phyloP scores from a whole-genome alignment of 192 early-diverging fungal genomes.

The Coemansia reversa region DNA sequence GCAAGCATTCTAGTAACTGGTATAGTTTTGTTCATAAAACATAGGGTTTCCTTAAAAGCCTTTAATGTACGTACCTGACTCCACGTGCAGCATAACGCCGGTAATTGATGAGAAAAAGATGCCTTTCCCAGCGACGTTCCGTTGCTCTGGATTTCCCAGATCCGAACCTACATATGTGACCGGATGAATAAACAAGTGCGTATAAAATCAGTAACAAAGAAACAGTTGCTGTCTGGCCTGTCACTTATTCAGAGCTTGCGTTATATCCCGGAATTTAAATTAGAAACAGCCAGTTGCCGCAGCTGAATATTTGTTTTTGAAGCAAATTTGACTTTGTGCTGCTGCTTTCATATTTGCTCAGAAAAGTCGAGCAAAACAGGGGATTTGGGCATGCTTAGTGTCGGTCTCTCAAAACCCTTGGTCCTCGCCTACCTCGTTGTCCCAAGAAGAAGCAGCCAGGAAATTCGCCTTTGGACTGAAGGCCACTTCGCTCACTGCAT shows the following conservation, averaged over 20 bases:
- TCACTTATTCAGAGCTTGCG: no score
- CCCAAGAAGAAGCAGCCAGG: constrained; percentile 88
- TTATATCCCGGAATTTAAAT: background rate
- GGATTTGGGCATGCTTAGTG: no score
- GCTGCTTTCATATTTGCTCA: no score
- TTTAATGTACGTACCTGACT: constrained; percentile 53
- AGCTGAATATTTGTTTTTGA: no score
- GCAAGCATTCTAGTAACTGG: background rate
- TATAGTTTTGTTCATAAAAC: background rate
- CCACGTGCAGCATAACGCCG: constrained; percentile 83
- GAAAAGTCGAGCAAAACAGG: no score
- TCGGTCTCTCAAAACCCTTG: background rate
- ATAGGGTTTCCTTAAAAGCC: background rate
- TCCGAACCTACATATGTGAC: constrained; percentile 68
- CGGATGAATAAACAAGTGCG: no score
- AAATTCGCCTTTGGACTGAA: constrained; percentile 83
- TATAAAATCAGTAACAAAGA: no score
- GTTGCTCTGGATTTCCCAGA: constrained; percentile 83
- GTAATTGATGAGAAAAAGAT: constrained; percentile 75
- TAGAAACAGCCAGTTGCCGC: background rate
- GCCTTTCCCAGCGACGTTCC: constrained; percentile 79
- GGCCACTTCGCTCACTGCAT: constrained; percentile 73
- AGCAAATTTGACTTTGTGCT: no score
- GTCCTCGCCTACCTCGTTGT: constrained; percentile 57
- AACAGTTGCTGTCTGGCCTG: no score